A percentile compares a stretch with the other conserved stretches of the same genome.
These are phyloP conservation scores for Tripterygium wilfordii DNA, from an alignment of 177 flowering plant species.

Conservation along the genomic window DNA sequence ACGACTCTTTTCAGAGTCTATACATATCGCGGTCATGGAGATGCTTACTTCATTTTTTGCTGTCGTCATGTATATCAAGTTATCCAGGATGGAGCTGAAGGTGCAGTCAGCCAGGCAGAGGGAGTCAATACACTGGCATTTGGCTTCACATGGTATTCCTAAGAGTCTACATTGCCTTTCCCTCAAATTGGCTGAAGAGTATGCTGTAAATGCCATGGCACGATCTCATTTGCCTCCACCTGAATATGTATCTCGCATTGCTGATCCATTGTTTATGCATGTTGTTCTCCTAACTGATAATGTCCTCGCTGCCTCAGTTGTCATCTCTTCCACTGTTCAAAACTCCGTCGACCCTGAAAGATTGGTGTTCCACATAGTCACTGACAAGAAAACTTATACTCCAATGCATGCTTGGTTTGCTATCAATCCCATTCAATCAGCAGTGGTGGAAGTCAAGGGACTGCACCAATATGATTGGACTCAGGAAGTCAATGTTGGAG, in stretches of 20 bases:
- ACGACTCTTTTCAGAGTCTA: too few relatives aligned
- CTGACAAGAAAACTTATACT: slow-evolving; percentile 76
- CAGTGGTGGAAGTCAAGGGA: slow-evolving; percentile 70
- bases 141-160: slow-evolving; percentile 70
- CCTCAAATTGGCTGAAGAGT: slow-evolving; percentile 62
- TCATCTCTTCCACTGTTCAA: slow-evolving; percentile 48
- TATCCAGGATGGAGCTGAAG: slow-evolving; percentile 50
- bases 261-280: slow-evolving; percentile 50
- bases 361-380: slow-evolving; percentile 65
- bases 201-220: slow-evolving; percentile 63
- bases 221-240: slow-evolving; percentile 62
- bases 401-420: slow-evolving; percentile 91
- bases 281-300: slow-evolving; percentile 64
- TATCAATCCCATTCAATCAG: slow-evolving; percentile 33
- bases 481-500: slow-evolving; percentile 42
- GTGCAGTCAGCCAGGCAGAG: slow-evolving; percentile 40
- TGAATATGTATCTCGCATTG: slow-evolving; percentile 42
- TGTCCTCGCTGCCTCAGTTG: slow-evolving; percentile 72
- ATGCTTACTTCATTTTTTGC: too few relatives aligned
- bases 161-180: slow-evolving; percentile 60
- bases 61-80: slow-evolving; percentile 24
- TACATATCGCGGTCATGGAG: too few relatives aligned
- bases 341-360: slow-evolving; percentile 44
- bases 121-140: slow-evolving; percentile 52
- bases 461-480: slow-evolving; percentile 77